Percentiles rank a stretch among this genome's conserved stretches.
Evolutionary conservation across 768 basidiomycete species (phyloP).

Genomic region (Russula emetica): DNA sequence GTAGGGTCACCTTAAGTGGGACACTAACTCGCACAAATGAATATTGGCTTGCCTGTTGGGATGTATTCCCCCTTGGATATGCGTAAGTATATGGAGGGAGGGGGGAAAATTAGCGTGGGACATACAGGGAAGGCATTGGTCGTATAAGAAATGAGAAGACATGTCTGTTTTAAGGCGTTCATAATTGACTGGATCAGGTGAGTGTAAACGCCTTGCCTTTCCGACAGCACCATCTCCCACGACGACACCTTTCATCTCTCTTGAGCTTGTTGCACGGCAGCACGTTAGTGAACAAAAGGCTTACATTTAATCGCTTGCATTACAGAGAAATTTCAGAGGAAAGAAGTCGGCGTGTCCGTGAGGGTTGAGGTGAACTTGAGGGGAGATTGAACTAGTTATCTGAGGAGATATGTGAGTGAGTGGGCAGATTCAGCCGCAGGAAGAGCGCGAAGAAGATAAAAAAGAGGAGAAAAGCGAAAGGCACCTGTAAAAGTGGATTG

Average conservation of each 20-base stretch:
- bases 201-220: conserved; percentile 57
- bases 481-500: conserved; percentile 1
- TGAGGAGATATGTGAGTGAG: background rate
- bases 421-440: conserved; percentile 2
- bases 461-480: background rate
- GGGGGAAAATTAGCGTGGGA: conserved; percentile 25
- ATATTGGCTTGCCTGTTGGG: conserved; percentile 66
- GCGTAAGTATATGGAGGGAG: conserved; percentile 15
- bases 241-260: conserved; percentile 71
- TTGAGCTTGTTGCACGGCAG: conserved; percentile 30
- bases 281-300: conserved; percentile 30
- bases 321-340: conserved; percentile 10
- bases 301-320: conserved; percentile 94
- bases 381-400: conserved; percentile 5
- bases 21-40: conserved; percentile 13
- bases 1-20: conserved; percentile 5
- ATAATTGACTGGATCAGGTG: conserved; percentile 26
- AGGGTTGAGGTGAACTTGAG: conserved; percentile 14
- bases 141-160: conserved; percentile 98
- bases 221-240: conserved; percentile 99
- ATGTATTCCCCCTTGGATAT: conserved; percentile 84
- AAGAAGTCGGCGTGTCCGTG: conserved; percentile 7
- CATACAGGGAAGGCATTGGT: conserved; percentile 95
- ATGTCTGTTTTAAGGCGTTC: conserved; percentile 61
- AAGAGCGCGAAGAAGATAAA: background rate